Percentiles rank a stretch among this genome's conserved stretches.
Evolutionary conservation across 257 asterid genomes (phyloP).

Genomic region (Ballota nigra): DNA sequence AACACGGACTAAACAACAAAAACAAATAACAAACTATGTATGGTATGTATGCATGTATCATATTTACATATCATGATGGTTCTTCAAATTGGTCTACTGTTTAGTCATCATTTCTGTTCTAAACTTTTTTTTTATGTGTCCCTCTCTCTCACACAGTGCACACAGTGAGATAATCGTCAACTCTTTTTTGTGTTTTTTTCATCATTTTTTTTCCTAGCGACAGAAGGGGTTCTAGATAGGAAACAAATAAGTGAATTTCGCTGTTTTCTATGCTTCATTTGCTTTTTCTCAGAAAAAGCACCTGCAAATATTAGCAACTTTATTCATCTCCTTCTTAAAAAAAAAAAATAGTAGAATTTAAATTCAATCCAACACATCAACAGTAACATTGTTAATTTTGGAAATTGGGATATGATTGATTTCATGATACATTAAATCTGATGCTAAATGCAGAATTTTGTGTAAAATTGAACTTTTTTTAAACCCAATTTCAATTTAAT

Average conservation of each 20-base stretch:
- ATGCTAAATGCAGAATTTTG: too few species aligned
- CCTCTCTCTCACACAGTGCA: slow-evolving; percentile 23
- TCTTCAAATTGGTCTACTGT: slow-evolving; percentile 16
- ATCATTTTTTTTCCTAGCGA: slow-evolving; percentile 31
- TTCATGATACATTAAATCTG: too few species aligned
- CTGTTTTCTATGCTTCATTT: slow-evolving; percentile 27
- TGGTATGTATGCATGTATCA: neutral
- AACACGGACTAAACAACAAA: slow-evolving; percentile 56
- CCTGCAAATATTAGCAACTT: slow-evolving; percentile 15
- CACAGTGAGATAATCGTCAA: slow-evolving; percentile 33
- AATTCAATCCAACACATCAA: too few species aligned
- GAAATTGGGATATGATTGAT: too few species aligned
- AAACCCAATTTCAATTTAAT: too few species aligned
- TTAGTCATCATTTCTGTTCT: slow-evolving; percentile 20
- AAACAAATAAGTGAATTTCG: slow-evolving; percentile 18
- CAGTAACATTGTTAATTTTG: too few species aligned
- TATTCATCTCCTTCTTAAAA: neutral
- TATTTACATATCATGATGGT: too few species aligned
- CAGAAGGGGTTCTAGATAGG: slow-evolving; percentile 26
- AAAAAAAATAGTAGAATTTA: too few species aligned
- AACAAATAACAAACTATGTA: slow-evolving; percentile 23
- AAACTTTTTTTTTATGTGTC: slow-evolving; percentile 1
- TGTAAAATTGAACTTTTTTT: too few species aligned
- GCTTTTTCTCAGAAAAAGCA: slow-evolving; percentile 40
- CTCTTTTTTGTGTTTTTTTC: slow-evolving; percentile 36